Evolutionary conservation across 129 eudicot species (phyloP).

Genomic region (Helianthus annuus): HanXRQr2.0-SUNRISE NC_035445.2:82174589-82175088

Average conservation of each 20-base stretch:
- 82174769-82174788: conserved; percentile 2
- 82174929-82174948: conserved; percentile 22
- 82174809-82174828: background rate
- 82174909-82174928: conserved; percentile 24
- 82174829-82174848: background rate
- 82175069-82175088: conserved; percentile 19
- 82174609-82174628: conserved; percentile 97
- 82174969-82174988: conserved; percentile 28
- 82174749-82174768: conserved; percentile 16
- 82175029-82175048: conserved; percentile 31
- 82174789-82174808: too few species aligned
- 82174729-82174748: conserved; percentile 25
- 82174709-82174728: conserved; percentile 17
- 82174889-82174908: conserved; percentile 10
- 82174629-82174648: conserved; percentile 90
- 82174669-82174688: conserved; percentile 81
- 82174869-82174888: background rate
- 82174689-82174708: conserved; percentile 44
- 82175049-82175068: conserved; percentile 41
- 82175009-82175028: conserved; percentile 18
- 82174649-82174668: conserved; percentile 93
- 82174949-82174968: conserved; percentile 1
- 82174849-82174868: background rate
- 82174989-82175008: conserved; percentile 30
- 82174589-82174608: conserved; percentile 70